Evolutionary conservation across 176 grass and related monocot species (phyloP), one percentile per base, ranked within the genome.

Genomic region (Secale cereale): DNA sequence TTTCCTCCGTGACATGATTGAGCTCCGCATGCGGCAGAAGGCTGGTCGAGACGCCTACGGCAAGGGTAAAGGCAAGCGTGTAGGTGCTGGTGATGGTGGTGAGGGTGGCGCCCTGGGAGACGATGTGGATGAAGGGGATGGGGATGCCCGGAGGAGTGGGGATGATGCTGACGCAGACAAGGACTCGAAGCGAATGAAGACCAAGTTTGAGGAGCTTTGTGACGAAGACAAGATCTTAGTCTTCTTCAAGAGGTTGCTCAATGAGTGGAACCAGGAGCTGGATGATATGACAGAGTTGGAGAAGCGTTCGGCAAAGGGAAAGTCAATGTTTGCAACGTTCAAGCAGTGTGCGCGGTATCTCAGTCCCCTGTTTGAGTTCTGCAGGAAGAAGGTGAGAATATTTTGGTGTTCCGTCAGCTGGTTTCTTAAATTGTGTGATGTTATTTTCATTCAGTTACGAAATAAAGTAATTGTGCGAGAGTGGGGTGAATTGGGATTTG

Each of bases 211-310:
- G 85, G 96, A 98, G 36, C 85, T 98, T 66, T 94, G 89, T 16
- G 86, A 87, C 0, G 93, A 98, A 56, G 93, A 98, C 77, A 98
- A 98, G 81, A 98, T 98, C 41, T 85, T 95, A 64, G 96, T 95
- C 25, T 98, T 95, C 80, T 98, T 98, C 65, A 98, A 90, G 78
- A 94, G 45, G 83, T 48, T 94, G 54, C 83, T 98, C 37, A 90
- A 92, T n/a, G 96, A 95, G 83, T 98, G 96, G 96, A 93, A 91
- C 12, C 91, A 95, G 78, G 96, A 98, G 78, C 63, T 98, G 16
- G 89, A 95, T 77, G 96, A 94, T 27, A 98, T 78, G 96, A 33
- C 74, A 1, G 96, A 95, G 61, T 70, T 89, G 29, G 95, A 98
- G 87, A 98, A 93, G 83, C 84, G 93, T 56, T 83, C 89, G 6